Conservation (phyloP, 2,329 filamentous ascomycete species). For the Nigrospora osmanthi region DNA sequence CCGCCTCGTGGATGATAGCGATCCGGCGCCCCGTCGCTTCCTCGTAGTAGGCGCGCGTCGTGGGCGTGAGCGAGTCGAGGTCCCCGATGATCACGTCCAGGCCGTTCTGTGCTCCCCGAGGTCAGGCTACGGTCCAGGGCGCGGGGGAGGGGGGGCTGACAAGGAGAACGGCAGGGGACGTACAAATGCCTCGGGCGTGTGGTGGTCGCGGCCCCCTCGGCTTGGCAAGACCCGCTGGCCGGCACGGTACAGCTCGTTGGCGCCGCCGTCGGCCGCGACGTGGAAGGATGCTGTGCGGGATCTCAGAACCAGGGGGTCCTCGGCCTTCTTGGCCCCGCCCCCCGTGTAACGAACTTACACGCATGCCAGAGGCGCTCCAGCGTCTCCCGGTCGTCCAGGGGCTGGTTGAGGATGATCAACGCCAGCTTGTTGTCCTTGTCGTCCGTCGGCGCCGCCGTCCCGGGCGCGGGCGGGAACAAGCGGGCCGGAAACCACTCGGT, state of each 20-base stretch:
- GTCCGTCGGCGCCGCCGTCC: neutral
- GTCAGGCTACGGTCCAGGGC: neutral
- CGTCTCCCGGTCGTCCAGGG: slow-evolving; percentile 29
- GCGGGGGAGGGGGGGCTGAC: neutral
- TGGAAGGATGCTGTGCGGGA: slow-evolving; percentile 46
- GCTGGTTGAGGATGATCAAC: slow-evolving; percentile 55
- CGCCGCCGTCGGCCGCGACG: slow-evolving; percentile 86
- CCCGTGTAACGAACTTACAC: slow-evolving; percentile 11
- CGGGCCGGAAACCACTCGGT: slow-evolving; percentile 26
- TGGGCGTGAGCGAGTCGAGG: slow-evolving; percentile 69
- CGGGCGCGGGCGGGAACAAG: slow-evolving; percentile 15
- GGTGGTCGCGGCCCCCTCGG: too few species aligned
- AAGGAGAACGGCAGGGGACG: too few species aligned
- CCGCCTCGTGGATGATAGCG: slow-evolving; percentile 59
- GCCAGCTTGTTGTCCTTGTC: slow-evolving; percentile 27
- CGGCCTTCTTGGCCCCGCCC: neutral
- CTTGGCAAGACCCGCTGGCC: neutral
- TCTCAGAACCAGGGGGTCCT: neutral
- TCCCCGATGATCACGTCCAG: slow-evolving; percentile 79
- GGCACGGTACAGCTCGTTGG: slow-evolving; percentile 60
- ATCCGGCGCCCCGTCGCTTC: slow-evolving; percentile 37
- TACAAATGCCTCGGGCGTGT: too few species aligned
- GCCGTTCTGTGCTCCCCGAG: slow-evolving; percentile 42
- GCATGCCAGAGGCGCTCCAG: slow-evolving; percentile 18
- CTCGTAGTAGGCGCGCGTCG: slow-evolving; percentile 60